Percentiles rank a stretch among this genome's conserved stretches.
Conservation (phyloP, 768 basidiomycete species). For the Lentinula sp. region DNA sequence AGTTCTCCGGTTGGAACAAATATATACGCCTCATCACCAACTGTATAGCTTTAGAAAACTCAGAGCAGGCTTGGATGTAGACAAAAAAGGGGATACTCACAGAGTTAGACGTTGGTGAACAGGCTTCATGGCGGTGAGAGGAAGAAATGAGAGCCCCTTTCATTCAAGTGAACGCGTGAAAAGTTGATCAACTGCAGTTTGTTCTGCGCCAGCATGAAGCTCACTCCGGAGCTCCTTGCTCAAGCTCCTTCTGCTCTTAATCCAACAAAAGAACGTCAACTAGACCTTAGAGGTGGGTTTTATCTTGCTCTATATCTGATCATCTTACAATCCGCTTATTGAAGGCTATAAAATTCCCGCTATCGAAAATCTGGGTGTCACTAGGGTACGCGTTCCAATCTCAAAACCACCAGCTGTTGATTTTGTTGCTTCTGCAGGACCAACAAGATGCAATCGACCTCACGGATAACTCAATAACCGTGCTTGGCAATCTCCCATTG, state of each 20-base stretch:
- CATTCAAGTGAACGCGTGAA: not conserved
- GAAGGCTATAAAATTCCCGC: conserved; percentile 90
- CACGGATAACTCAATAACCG: conserved; percentile 83
- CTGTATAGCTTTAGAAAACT: conserved; percentile 47
- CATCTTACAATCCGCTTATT: conserved; percentile 18
- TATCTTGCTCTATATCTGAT: conserved; percentile 5
- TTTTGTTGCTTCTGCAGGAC: conserved; percentile 45
- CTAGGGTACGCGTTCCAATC: conserved; percentile 49
- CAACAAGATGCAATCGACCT: conserved; percentile 93
- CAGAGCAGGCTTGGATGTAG: conserved; percentile 6
- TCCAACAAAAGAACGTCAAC: conserved; percentile 82
- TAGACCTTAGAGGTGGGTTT: conserved; percentile 78
- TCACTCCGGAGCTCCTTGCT: conserved; percentile 90
- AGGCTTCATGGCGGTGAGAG: conserved; percentile 49
- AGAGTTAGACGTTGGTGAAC: conserved; percentile 70
- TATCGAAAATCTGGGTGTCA: conserved; percentile 95
- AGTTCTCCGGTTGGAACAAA: conserved; percentile 64
- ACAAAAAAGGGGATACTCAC: conserved; percentile 29
- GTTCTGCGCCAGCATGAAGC: conserved; percentile 55
- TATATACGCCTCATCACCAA: conserved; percentile 70
- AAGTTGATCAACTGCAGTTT: not conserved
- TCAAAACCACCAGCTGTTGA: not conserved
- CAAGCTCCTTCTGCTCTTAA: conserved; percentile 74
- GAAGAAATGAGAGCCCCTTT: conserved; percentile 16
- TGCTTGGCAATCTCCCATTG: conserved; percentile 80